Evolutionary conservation across 2,329 filamentous ascomycete genomes (phyloP).

Genomic region (Arthrobotrys megalospora): DNA sequence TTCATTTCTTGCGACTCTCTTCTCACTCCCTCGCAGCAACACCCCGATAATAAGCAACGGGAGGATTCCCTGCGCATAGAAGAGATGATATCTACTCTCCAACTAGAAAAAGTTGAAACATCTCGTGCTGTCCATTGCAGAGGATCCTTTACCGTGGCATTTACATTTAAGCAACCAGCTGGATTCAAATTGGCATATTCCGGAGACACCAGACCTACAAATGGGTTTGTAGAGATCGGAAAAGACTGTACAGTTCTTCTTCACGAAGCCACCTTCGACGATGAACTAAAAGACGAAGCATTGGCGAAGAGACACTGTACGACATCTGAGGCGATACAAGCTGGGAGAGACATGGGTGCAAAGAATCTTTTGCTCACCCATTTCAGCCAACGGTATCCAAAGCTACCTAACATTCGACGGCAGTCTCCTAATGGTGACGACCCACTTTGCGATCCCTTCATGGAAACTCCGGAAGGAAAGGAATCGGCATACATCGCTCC

Average conservation of each 20-base stretch:
- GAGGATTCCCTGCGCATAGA: constrained; percentile 54
- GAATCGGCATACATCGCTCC: constrained; percentile 14
- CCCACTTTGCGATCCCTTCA: constrained; percentile 63
- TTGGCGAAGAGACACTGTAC: constrained; percentile 91
- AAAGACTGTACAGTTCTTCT: constrained; percentile 84
- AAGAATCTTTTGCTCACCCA: constrained; percentile 88
- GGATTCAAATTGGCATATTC: constrained; percentile 92
- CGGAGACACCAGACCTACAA: constrained; percentile 88
- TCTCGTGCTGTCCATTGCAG: constrained; percentile 76
- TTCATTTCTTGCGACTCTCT: constrained; percentile 70
- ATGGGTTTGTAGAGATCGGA: constrained; percentile 79
- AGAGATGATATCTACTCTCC: constrained; percentile 61
- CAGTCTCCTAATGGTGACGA: constrained; percentile 64
- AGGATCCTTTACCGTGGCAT: constrained; percentile 80
- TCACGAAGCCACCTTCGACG: constrained; percentile 96
- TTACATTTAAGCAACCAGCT: constrained; percentile 78
- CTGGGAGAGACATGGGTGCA: constrained; percentile 84
- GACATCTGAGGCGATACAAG: constrained; percentile 83
- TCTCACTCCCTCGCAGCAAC: constrained; percentile 62
- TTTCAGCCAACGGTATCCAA: constrained; percentile 94
- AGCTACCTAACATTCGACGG: constrained; percentile 74
- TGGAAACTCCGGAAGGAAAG: constrained; percentile 46
- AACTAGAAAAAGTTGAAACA: constrained; percentile 64
- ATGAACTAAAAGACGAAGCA: constrained; percentile 84
- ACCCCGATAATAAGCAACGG: constrained; percentile 65